Evolutionary conservation across 2,329 filamentous ascomycete genomes (phyloP).

Genomic region (Stylonectria norvegica): DNA sequence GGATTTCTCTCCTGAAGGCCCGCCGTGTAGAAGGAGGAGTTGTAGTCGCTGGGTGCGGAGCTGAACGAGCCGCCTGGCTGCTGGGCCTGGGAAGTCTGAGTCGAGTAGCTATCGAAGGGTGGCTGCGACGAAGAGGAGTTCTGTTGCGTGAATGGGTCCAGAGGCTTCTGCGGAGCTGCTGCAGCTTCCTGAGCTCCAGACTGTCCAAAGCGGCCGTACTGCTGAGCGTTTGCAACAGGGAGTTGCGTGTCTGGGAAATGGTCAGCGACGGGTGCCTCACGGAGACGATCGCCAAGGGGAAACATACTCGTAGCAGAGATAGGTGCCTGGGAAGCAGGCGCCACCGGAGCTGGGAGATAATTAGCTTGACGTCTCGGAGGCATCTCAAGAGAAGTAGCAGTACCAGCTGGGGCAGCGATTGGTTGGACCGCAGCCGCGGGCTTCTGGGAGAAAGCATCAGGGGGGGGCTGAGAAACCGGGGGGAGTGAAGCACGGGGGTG

Average conservation of each 20-base stretch:
- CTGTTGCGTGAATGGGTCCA: slow-evolving; percentile 83
- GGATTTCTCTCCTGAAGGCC: slow-evolving; percentile 68
- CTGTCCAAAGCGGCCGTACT: slow-evolving; percentile 69
- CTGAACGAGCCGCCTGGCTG: slow-evolving; percentile 65
- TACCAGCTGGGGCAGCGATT: slow-evolving; percentile 35
- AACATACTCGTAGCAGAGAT: slow-evolving; percentile 28
- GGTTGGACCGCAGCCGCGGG: slow-evolving; percentile 45
- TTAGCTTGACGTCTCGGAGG: slow-evolving; percentile 9
- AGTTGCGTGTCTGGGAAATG: slow-evolving; percentile 39
- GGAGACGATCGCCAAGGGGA: background rate
- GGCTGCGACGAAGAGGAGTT: slow-evolving; percentile 45
- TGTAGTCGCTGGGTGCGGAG: slow-evolving; percentile 74
- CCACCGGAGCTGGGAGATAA: slow-evolving; percentile 12
- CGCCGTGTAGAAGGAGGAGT: slow-evolving; percentile 80
- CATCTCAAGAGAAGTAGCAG: slow-evolving; percentile 5
- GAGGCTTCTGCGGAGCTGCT: slow-evolving; percentile 68
- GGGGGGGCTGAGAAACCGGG: slow-evolving; percentile 58
- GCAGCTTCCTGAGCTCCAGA: slow-evolving; percentile 57
- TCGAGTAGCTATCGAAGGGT: slow-evolving; percentile 60
- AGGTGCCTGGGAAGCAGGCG: slow-evolving; percentile 26
- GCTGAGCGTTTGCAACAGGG: slow-evolving; percentile 56
- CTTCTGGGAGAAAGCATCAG: slow-evolving; percentile 57
- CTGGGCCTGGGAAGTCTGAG: slow-evolving; percentile 58
- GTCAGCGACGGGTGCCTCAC: slow-evolving; percentile 10
- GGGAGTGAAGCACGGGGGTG: slow-evolving; percentile 84